Conservation (phyloP, 768 basidiomycete genomes). For the Tubosaeta sp. region DNA sequence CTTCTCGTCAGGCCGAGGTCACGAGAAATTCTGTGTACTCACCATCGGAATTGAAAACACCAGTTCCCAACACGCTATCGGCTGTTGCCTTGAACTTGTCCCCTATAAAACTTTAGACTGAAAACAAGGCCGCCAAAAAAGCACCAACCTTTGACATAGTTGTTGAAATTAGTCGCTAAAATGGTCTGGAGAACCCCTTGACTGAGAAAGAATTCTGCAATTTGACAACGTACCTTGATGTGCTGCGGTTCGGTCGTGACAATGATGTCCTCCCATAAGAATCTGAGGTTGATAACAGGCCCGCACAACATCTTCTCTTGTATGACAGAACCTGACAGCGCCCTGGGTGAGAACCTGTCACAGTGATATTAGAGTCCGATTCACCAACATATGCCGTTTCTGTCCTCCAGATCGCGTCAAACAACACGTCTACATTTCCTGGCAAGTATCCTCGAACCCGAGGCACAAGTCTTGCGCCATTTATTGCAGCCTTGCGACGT, state of each 20-base stretch:
- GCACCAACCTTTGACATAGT: constrained; percentile 40
- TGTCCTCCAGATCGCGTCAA: constrained; percentile 12
- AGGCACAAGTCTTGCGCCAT: constrained; percentile 30
- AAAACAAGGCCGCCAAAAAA: not conserved
- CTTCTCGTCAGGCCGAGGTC: constrained; percentile 1
- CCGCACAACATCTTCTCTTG: constrained; percentile 25
- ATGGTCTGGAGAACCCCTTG: constrained; percentile 28
- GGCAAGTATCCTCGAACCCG: constrained; percentile 27
- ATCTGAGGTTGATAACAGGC: constrained; percentile 37
- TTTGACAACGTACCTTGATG: constrained; percentile 29
- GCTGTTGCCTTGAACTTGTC: constrained; percentile 29
- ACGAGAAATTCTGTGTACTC: not conserved
- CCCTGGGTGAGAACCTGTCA: not conserved
- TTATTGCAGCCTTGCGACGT: constrained; percentile 15
- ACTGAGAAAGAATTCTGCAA: not conserved
- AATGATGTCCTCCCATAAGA: constrained; percentile 47
- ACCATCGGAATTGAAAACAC: constrained; percentile 57
- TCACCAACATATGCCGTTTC: constrained; percentile 36
- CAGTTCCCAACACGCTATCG: constrained; percentile 40
- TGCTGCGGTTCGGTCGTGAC: constrained; percentile 51
- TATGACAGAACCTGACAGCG: constrained; percentile 19
- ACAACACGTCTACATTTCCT: constrained; percentile 35
- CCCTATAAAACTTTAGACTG: constrained; percentile 20
- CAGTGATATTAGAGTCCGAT: not conserved
- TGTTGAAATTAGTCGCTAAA: constrained; percentile 40